Conservation (phyloP, 768 basidiomycete genomes). For the Wakefieldia striispora region DNA sequence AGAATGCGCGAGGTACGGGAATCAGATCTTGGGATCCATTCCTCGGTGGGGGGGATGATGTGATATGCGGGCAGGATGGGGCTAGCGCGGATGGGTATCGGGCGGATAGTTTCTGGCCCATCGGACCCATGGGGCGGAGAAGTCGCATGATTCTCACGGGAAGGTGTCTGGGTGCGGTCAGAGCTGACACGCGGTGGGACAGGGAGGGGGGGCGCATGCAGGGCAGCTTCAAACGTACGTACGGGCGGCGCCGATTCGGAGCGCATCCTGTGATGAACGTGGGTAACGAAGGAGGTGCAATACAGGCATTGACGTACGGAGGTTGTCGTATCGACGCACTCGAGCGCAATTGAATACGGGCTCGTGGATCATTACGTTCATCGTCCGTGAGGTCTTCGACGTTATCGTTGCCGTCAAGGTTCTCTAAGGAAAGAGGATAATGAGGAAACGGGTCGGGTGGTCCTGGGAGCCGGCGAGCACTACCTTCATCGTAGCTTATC, state of each 20-base stretch:
- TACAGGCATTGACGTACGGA: constrained; percentile 21
- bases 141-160: constrained; percentile 14
- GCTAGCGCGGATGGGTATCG: constrained; percentile 27
- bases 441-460: constrained; percentile 13
- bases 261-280: constrained; percentile 21
- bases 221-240: constrained; percentile 17
- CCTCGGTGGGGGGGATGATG: constrained; percentile 17
- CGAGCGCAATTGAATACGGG: constrained; percentile 13
- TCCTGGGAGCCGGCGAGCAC: constrained; percentile 6
- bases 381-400: constrained; percentile 16
- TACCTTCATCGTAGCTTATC: constrained; percentile 31
- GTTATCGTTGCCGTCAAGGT: constrained; percentile 13
- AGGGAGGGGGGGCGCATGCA: constrained; percentile 17
- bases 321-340: constrained; percentile 14
- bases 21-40: constrained; percentile 31
- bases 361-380: constrained; percentile 20
- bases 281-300: constrained; percentile 5
- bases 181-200: constrained; percentile 19
- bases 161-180: constrained; percentile 17
- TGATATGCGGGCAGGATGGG: constrained; percentile 9
- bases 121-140: constrained; percentile 5
- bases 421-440: constrained; percentile 11
- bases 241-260: constrained; percentile 29
- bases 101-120: constrained; percentile 28
- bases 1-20: constrained; percentile 23